A percentile compares a stretch with the other conserved stretches of the same genome.
Evolutionary conservation across 169 alveolate species (phyloP).

Genomic region (Plasmodium cynomolgi): DNA sequence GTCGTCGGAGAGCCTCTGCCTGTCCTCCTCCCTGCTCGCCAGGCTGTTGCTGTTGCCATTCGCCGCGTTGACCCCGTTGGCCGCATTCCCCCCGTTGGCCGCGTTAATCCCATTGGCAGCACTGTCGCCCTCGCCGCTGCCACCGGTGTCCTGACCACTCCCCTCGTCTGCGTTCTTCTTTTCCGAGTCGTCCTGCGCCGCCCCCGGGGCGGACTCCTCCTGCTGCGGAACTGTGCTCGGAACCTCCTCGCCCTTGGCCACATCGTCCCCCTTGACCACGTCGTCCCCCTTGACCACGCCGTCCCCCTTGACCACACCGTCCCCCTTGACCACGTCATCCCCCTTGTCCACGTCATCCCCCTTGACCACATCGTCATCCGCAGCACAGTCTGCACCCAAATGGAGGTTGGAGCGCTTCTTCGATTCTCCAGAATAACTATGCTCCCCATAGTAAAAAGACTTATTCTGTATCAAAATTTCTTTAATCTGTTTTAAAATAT

Average conservation of each 20-base stretch:
- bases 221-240: background rate
- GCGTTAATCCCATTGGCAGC: background rate
- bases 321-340: background rate
- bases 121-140: background rate
- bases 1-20: constrained; percentile 13
- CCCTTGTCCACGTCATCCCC: too few species aligned
- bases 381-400: background rate
- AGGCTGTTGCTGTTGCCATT: background rate
- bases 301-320: too few species aligned
- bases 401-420: background rate
- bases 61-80: background rate
- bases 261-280: too few species aligned
- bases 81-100: background rate
- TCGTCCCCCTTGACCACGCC: too few species aligned
- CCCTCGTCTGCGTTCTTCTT: background rate
- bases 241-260: background rate
- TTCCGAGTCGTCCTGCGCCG: background rate
- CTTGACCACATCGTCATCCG: background rate
- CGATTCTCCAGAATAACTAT: background rate
- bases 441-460: constrained; percentile 24
- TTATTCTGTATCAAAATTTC: constrained; percentile 38
- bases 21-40: background rate
- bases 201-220: background rate
- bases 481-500: constrained; percentile 73
- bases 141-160: background rate